Conservation (phyloP, 208 protist species). For the Tritrichomonas foetus region DNA sequence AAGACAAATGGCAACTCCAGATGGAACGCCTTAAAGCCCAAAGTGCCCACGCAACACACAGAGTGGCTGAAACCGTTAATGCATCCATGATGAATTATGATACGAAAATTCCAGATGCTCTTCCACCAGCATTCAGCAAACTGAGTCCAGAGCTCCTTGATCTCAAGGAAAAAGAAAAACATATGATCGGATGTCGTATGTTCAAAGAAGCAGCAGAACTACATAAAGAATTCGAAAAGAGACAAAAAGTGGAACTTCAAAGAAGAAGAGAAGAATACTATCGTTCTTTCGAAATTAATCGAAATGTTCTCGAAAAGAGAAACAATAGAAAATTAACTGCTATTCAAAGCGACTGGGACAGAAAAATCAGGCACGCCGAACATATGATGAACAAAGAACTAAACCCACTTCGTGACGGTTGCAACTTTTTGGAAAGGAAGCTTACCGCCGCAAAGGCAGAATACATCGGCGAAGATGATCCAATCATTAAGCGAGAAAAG, state of each 20-base stretch:
- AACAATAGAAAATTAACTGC: not conserved
- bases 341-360: not conserved
- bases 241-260: not conserved
- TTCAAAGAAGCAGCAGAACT: not conserved
- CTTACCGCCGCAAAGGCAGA: not conserved
- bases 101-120: not conserved
- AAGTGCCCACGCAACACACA: no score
- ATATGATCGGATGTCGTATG: not conserved
- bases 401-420: not conserved
- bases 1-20: no score
- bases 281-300: not conserved
- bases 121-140: not conserved
- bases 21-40: no score
- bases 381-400: not conserved
- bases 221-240: not conserved
- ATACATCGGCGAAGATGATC: slow-evolving; percentile 9
- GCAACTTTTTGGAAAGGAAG: not conserved
- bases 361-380: not conserved
- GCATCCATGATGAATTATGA: not conserved
- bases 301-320: not conserved
- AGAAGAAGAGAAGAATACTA: not conserved
- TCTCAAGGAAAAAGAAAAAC: not conserved
- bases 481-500: not conserved
- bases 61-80: no score
- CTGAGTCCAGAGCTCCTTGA: not conserved